A percentile compares a stretch with the other conserved stretches of the same genome.
These are phyloP conservation scores for Amanita muscaria DNA, from an alignment of 768 basidiomycete genomes.

Conservation along the genomic window DNA sequence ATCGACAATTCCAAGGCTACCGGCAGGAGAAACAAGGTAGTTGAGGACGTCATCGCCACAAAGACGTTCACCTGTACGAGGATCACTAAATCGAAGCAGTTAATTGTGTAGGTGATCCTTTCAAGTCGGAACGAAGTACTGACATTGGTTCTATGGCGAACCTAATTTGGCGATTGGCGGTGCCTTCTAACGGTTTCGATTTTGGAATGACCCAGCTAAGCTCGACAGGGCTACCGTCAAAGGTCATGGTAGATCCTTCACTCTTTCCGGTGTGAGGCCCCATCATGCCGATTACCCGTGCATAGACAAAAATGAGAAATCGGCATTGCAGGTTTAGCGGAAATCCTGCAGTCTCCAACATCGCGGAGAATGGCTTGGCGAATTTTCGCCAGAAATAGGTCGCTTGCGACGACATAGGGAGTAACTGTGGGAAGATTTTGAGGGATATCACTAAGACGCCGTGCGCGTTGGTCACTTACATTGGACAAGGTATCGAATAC, in stretches of 20 bases:
- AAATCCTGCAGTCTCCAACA: conserved; percentile 21
- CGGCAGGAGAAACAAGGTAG: conserved; percentile 20
- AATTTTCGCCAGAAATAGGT: conserved; percentile 22
- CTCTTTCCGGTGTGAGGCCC: conserved; percentile 17
- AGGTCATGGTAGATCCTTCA: conserved; percentile 22
- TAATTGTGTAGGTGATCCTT: neutral
- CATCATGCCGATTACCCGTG: conserved; percentile 23
- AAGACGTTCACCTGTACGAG: conserved; percentile 18
- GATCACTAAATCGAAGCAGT: conserved; percentile 16
- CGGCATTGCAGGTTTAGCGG: conserved; percentile 17
- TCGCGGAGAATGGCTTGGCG: conserved; percentile 20
- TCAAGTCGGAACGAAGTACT: conserved; percentile 2
- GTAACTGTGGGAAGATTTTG: neutral
- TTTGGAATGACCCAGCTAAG: conserved; percentile 25
- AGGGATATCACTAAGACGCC: no score
- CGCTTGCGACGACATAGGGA: neutral
- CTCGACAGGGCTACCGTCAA: conserved; percentile 25
- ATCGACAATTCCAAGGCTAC: conserved; percentile 21
- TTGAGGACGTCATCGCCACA: conserved; percentile 19
- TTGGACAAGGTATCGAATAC: neutral
- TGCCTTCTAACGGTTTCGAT: conserved; percentile 9
- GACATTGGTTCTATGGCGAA: conserved; percentile 28
- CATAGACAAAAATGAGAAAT: conserved; percentile 24
- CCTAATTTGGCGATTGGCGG: conserved; percentile 18
- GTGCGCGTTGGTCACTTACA: neutral